These are phyloP conservation scores for Seminavis robusta DNA, from an alignment of 108 stramenopile species.

Conservation along the genomic window DNA sequence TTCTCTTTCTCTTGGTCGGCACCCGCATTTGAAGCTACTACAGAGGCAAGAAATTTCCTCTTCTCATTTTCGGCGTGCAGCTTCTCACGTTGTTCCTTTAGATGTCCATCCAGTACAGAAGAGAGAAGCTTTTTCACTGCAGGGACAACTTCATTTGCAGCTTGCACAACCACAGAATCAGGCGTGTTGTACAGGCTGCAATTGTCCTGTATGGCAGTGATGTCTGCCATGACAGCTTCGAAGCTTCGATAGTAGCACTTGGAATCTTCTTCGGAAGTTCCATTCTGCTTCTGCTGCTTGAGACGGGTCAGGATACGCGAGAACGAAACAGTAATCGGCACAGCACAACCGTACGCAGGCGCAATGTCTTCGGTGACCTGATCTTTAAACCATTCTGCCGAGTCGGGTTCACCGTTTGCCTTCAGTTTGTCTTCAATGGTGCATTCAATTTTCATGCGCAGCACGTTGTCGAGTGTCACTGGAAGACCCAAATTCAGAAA, in stretches of 20 bases:
- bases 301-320: conserved; percentile 34
- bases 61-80: background rate
- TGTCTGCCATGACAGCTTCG: conserved; percentile 36
- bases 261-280: background rate
- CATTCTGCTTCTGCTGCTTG: background rate
- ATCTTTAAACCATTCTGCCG: conserved; percentile 12
- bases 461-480: conserved; percentile 9
- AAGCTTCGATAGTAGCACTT: conserved; percentile 42
- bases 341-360: conserved; percentile 50
- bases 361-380: conserved; percentile 33
- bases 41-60: background rate
- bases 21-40: background rate
- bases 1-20: background rate
- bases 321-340: conserved; percentile 47
- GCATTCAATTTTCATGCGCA: conserved; percentile 13
- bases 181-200: conserved; percentile 59
- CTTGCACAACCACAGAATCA: conserved; percentile 27
- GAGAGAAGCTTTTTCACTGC: conserved; percentile 6
- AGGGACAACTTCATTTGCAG: conserved; percentile 10
- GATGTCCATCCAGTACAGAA: conserved; percentile 5
- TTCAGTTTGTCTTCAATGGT: conserved; percentile 9
- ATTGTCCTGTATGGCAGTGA: conserved; percentile 38
- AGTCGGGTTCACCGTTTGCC: conserved; percentile 7
- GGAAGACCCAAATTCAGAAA: background rate
- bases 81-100: conserved; percentile 4